Percentiles rank a stretch among this genome's conserved stretches.
These are phyloP conservation scores for Cladophialophora exuberans DNA, from an alignment of 2,329 filamentous ascomycete species.

Conservation along the genomic window DNA sequence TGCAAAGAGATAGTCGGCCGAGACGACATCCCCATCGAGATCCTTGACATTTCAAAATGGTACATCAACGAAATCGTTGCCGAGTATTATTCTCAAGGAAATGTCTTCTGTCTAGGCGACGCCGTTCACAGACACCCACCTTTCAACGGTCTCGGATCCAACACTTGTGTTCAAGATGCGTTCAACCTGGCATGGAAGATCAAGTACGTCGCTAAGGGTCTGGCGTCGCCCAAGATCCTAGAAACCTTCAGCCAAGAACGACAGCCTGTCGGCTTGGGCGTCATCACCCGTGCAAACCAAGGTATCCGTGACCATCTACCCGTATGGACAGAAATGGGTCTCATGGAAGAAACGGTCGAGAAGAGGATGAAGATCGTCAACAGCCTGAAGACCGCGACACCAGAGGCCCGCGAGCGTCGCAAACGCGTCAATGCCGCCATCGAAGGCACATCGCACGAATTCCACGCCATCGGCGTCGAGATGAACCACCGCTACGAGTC, in stretches of 20 bases:
- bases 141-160: slow-evolving; percentile 42
- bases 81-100: slow-evolving; percentile 52
- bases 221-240: slow-evolving; percentile 35
- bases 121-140: slow-evolving; percentile 43
- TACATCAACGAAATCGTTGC: slow-evolving; percentile 65
- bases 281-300: slow-evolving; percentile 64
- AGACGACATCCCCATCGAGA: slow-evolving; percentile 53
- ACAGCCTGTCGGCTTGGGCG: slow-evolving; percentile 39
- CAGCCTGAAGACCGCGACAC: slow-evolving; percentile 46
- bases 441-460: slow-evolving; percentile 51
- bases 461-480: slow-evolving; percentile 60
- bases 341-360: slow-evolving; percentile 44
- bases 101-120: slow-evolving; percentile 43
- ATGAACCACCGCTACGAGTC: slow-evolving; percentile 61
- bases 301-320: slow-evolving; percentile 56
- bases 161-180: slow-evolving; percentile 44
- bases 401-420: slow-evolving; percentile 45
- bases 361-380: slow-evolving; percentile 46
- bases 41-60: slow-evolving; percentile 62
- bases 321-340: slow-evolving; percentile 53
- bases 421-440: slow-evolving; percentile 47
- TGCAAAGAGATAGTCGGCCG: slow-evolving; percentile 60
- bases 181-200: slow-evolving; percentile 46
- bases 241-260: slow-evolving; percentile 41
- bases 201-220: slow-evolving; percentile 38